Conservation (phyloP, 805 yeast genomes). For the Suhomyces xylopsoci region DNA sequence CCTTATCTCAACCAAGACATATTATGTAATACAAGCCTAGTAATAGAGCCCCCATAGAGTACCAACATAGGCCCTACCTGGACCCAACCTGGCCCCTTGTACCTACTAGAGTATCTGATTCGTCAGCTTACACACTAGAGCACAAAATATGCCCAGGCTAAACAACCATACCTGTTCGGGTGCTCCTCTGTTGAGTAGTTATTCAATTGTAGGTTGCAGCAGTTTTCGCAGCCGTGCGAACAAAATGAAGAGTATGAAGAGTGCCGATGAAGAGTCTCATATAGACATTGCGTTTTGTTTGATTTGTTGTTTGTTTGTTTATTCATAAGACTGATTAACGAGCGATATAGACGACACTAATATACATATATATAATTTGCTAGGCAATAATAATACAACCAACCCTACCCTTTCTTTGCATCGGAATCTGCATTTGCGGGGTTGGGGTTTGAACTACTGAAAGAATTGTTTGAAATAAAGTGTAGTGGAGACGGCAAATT, state of each 20-base stretch:
- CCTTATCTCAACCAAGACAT: not conserved
- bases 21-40: not conserved
- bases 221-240: not conserved
- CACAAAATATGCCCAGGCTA: not conserved
- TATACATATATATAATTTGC: not conserved
- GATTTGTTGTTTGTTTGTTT: no score
- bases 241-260: no score
- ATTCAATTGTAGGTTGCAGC: not conserved
- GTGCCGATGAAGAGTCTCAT: no score
- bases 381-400: not conserved
- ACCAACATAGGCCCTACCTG: not conserved
- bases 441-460: not conserved
- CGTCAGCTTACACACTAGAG: not conserved
- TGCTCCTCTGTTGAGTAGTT: not conserved
- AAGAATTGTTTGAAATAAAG: conserved; percentile 12
- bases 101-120: not conserved
- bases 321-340: no score
- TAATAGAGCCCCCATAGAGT: not conserved
- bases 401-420: not conserved
- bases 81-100: not conserved
- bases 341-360: not conserved
- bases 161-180: not conserved
- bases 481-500: conserved; percentile 21
- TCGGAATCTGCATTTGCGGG: not conserved
- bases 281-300: no score